These are phyloP conservation scores for Hypoxylon intermedium DNA, from an alignment of 495 filamentous ascomycete genomes.

Conservation along the genomic window DNA sequence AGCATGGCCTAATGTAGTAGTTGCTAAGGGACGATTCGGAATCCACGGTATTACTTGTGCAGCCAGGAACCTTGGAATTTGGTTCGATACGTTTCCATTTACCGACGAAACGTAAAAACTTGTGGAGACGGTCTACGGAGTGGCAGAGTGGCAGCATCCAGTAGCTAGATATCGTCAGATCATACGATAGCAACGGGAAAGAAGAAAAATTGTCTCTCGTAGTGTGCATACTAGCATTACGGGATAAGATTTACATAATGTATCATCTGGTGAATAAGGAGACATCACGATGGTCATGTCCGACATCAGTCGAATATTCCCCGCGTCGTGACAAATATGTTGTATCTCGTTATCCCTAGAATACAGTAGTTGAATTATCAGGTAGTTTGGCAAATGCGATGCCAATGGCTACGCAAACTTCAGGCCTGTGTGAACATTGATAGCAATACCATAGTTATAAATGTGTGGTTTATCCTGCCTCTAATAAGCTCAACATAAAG, in stretches of 20 bases:
- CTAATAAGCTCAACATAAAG: no score
- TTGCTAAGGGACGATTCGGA: slow-evolving; percentile 25
- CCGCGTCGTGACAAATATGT: slow-evolving; percentile 1
- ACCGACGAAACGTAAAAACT: slow-evolving; percentile 9
- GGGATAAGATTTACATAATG: no score
- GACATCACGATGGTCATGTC: not conserved
- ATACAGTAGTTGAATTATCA: no score
- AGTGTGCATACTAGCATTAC: slow-evolving; percentile 2
- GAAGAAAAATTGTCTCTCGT: not conserved
- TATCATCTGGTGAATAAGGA: not conserved
- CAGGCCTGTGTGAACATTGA: not conserved
- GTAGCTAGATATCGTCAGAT: slow-evolving; percentile 12
- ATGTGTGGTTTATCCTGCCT: no score
- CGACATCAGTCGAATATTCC: slow-evolving; percentile 22
- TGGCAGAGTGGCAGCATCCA: not conserved
- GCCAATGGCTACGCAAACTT: not conserved
- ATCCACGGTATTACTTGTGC: slow-evolving; percentile 15
- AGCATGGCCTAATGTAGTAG: slow-evolving; percentile 14
- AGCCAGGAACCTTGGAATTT: slow-evolving; percentile 7
- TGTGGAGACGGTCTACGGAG: not conserved
- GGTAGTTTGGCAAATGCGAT: not conserved
- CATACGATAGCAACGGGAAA: slow-evolving; percentile 28
- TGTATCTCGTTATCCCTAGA: not conserved
- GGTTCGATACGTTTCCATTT: slow-evolving; percentile 10
- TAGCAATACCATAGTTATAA: no score